Percentiles rank a stretch among this genome's conserved stretches.
phyloP scores from a whole-genome alignment of 192 early-diverging fungal genomes.

The Mortierella claussenii region DNA sequence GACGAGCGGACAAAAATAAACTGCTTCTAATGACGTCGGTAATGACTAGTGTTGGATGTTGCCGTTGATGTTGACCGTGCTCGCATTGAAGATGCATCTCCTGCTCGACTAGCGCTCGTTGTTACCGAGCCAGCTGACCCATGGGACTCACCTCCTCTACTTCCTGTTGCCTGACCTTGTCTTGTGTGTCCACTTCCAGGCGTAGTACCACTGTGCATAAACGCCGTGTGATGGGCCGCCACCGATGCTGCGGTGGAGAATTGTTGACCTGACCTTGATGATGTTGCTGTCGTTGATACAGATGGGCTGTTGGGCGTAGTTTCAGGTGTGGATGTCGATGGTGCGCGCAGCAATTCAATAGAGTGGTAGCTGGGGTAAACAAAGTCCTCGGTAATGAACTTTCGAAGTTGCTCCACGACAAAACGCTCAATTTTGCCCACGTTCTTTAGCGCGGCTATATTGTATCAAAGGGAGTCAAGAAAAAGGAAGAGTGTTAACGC shows the following conservation, averaged over 20 bases:
- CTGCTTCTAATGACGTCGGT: conserved; percentile 18
- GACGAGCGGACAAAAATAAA: too few relatives aligned
- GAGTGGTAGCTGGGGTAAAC: conserved; percentile 82
- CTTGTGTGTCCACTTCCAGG: neutral
- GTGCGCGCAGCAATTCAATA: conserved; percentile 55
- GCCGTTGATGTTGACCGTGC: neutral
- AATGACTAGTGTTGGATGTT: neutral
- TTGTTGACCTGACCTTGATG: neutral
- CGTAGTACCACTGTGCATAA: too few relatives aligned
- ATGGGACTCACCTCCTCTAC: neutral
- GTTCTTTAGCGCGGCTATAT: conserved; percentile 76
- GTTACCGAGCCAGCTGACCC: conserved; percentile 8
- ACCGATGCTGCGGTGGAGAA: conserved; percentile 3
- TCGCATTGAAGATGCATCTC: conserved; percentile 12
- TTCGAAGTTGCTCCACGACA: conserved; percentile 80
- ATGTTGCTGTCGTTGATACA: neutral
- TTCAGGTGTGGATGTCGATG: neutral
- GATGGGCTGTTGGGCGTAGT: too few relatives aligned
- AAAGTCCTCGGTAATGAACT: conserved; percentile 79
- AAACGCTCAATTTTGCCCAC: conserved; percentile 85
- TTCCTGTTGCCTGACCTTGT: neutral
- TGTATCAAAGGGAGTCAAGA: neutral
- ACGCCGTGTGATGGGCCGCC: neutral
- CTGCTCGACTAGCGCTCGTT: conserved; percentile 9
- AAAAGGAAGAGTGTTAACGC: conserved; percentile 1